phyloP scores from a whole-genome alignment of 306 rosid species.

The Herpetospermum pedunculosum region DNA sequence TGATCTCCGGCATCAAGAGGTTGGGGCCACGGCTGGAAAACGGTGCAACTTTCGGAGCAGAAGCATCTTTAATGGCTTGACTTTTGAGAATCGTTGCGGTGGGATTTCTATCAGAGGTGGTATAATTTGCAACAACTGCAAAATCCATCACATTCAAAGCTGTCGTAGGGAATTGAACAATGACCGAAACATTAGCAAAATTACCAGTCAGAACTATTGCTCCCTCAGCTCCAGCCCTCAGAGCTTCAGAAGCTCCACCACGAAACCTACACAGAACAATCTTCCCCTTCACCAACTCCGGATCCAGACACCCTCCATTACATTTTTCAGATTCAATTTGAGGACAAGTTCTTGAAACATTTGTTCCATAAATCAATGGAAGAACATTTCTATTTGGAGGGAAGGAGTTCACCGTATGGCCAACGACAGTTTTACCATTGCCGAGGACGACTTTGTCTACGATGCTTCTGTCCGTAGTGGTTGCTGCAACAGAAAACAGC shows the following conservation, averaged over 20 bases:
- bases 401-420: not conserved
- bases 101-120: not conserved
- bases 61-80: not conserved
- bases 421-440: slow-evolving; percentile 17
- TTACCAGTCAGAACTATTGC: not conserved
- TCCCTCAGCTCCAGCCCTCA: slow-evolving; percentile 9
- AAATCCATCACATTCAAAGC: not conserved
- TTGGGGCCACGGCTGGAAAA: slow-evolving; percentile 37
- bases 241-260: not conserved
- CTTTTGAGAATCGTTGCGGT: slow-evolving; percentile 5
- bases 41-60: slow-evolving; percentile 9
- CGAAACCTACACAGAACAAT: slow-evolving; percentile 13
- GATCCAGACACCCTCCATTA: not conserved
- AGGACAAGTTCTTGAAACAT: not conserved
- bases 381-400: not conserved
- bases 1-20: not conserved
- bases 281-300: slow-evolving; percentile 20
- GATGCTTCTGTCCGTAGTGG: slow-evolving; percentile 21
- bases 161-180: slow-evolving; percentile 4
- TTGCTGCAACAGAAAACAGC: slow-evolving; percentile 32
- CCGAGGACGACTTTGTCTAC: slow-evolving; percentile 25
- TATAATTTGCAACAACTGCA: not conserved
- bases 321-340: not conserved
- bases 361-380: not conserved
- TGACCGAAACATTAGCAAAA: not conserved